Evolutionary conservation across 441 rosid genomes (phyloP), one percentile per base, ranked within the genome.

Genomic region (Omphalea diandra): DNA sequence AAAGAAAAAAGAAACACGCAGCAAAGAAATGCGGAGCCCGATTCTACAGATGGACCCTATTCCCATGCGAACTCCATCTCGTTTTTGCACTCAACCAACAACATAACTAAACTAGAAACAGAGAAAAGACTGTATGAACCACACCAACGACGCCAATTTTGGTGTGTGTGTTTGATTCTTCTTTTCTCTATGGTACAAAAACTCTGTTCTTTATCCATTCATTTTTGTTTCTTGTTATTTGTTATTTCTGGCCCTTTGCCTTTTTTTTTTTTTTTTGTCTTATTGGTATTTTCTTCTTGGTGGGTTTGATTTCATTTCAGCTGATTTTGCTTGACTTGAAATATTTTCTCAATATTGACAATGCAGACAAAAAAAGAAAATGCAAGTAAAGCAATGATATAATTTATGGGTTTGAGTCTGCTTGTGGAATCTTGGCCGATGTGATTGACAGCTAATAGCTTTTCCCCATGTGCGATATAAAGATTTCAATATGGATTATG

Each of bases 31-130:
- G 40, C 36, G 63, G 32, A 46, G 76, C 65, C 90, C 89, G 87
- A 67, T 81, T 83, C 83, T 55, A 74, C 75, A 56, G 84, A 57
- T 27, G 15, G 81, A 77, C 63, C 84, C 86, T 74, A 76, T 76
- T 76, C 80, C 63, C 66, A 65, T 85, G 83, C 81, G 67, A 57
- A 67, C 65, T 66, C 40, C 52, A 14, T 54, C 33, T 4, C 29
- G 5, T 10, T 66, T 72, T 65, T 78, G 65, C 58, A 38, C 63
- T 62, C 66, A 46, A 77, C 31, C 7, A 14, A n/a, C 26, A 35
- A 33, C 5, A 29, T 26, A 33, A 58, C 63, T 61, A 18, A 60
- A 38, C 73, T 62, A 73, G 63, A 71, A 46, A 68, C 70, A 65
- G 24, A 69, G 4, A 8, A 22, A 31, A 41, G 29, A 65, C 7